Percentiles rank a stretch among this genome's conserved stretches.
Conservation (phyloP, 495 filamentous ascomycete species). For the Neurospora discreta region DNA sequence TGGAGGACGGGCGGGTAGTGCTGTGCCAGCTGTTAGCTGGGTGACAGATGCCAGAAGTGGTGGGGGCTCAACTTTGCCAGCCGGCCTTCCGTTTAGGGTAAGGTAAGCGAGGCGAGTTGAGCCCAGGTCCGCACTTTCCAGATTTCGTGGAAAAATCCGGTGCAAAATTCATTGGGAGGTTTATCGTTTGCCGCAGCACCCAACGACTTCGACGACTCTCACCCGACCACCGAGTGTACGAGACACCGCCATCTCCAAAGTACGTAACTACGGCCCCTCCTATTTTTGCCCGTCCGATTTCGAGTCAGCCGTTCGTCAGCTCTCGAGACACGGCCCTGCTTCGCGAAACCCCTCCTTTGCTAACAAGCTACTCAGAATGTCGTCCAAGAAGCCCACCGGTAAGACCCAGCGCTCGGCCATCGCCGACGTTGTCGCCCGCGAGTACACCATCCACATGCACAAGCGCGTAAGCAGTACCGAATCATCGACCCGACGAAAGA, state of each 20-base stretch:
- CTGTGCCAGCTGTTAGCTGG: background rate
- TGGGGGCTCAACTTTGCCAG: constrained; percentile 3
- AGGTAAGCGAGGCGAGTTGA: constrained; percentile 17
- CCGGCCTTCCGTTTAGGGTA: constrained; percentile 15
- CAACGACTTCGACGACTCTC: constrained; percentile 23
- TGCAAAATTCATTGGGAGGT: constrained; percentile 23
- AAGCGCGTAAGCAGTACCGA: constrained; percentile 72
- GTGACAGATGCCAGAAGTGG: background rate
- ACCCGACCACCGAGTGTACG: constrained; percentile 18
- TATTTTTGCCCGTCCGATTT: background rate
- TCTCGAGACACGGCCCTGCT: background rate
- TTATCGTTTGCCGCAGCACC: constrained; percentile 18
- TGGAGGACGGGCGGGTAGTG: background rate
- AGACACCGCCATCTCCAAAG: constrained; percentile 21
- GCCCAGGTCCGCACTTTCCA: constrained; percentile 26
- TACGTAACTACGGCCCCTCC: constrained; percentile 15
- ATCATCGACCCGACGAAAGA: background rate
- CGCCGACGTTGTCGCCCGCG: constrained; percentile 93
- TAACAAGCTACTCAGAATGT: constrained; percentile 42
- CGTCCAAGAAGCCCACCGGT: constrained; percentile 54
- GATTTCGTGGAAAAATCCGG: constrained; percentile 22
- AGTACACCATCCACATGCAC: constrained; percentile 99
- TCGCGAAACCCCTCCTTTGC: background rate
- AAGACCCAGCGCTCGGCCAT: constrained; percentile 87
- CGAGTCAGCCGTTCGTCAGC: background rate